A percentile compares a stretch with the other conserved stretches of the same genome.
These are phyloP conservation scores for Biscogniauxia sp. DNA, from an alignment of 2,329 filamentous ascomycete genomes.

Conservation along the genomic window DNA sequence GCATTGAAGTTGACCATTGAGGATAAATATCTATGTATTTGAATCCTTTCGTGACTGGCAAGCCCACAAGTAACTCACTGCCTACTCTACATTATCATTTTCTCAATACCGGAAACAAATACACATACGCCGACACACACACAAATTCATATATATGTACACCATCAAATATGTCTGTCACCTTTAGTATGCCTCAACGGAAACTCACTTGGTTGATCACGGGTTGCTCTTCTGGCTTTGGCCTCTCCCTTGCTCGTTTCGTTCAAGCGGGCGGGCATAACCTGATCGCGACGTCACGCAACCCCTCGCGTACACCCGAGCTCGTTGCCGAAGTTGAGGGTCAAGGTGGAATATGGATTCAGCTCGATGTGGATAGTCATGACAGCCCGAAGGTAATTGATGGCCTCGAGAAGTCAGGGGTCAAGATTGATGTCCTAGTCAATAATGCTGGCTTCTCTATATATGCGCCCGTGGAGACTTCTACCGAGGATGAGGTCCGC, in stretches of 20 bases:
- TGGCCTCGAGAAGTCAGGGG: constrained; percentile 27
- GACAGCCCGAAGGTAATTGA: constrained; percentile 27
- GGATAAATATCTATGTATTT: no score
- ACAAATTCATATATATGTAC: neutral
- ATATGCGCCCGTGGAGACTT: constrained; percentile 33
- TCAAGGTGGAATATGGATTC: constrained; percentile 34
- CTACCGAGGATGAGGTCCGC: constrained; percentile 33
- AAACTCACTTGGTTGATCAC: constrained; percentile 36
- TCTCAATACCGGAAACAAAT: no score
- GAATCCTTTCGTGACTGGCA: no score
- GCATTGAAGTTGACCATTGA: no score
- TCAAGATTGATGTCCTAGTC: constrained; percentile 39
- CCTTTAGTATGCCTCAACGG: constrained; percentile 10
- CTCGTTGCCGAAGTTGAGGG: constrained; percentile 32
- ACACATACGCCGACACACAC: no score
- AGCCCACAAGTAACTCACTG: no score
- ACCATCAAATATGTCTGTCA: neutral
- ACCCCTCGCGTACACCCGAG: constrained; percentile 23
- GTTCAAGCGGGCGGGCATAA: constrained; percentile 36
- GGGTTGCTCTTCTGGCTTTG: constrained; percentile 38
- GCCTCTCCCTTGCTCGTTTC: constrained; percentile 31
- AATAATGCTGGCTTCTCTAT: constrained; percentile 41
- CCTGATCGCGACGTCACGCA: constrained; percentile 40
- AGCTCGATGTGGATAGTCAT: constrained; percentile 32
- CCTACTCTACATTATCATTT: no score